Evolutionary conservation across 1,139 yeast genomes (phyloP).

Genomic region (Yamadazyma membranifaciens): DNA sequence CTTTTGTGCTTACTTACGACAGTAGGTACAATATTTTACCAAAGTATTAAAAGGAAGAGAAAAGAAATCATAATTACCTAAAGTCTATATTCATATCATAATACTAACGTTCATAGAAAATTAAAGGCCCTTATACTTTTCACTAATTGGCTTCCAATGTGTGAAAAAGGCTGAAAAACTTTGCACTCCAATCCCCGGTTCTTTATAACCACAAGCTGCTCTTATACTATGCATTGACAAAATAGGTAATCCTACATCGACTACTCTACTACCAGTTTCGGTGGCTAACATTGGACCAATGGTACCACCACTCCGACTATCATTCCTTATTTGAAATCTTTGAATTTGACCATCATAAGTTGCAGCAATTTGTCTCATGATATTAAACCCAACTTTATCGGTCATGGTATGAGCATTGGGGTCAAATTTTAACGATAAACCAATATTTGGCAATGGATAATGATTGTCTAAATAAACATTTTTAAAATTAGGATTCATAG

Average conservation of each 20-base stretch:
- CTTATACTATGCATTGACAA: conserved; percentile 81
- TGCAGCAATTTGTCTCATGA: conserved; percentile 64
- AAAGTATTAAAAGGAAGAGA: too few species aligned
- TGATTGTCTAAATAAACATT: conserved; percentile 67
- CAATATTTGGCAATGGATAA: conserved; percentile 76
- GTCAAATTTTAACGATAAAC: conserved; percentile 68
- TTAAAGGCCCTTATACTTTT: conserved; percentile 10
- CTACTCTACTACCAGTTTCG: conserved; percentile 70
- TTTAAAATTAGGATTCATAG: conserved; percentile 62
- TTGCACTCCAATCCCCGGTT: conserved; percentile 63
- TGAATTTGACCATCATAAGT: conserved; percentile 61
- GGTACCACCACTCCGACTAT: conserved; percentile 74
- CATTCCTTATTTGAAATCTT: conserved; percentile 70
- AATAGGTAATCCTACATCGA: conserved; percentile 77
- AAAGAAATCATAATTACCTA: too few species aligned
- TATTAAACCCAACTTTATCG: conserved; percentile 66
- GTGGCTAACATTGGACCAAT: conserved; percentile 71
- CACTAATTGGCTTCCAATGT: conserved; percentile 45
- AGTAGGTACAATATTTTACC: too few species aligned
- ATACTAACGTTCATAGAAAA: too few species aligned
- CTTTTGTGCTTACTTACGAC: too few species aligned
- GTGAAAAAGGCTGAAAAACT: conserved; percentile 64
- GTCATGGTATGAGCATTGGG: conserved; percentile 82
- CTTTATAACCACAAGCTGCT: conserved; percentile 71
- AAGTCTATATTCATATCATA: too few species aligned